phyloP scores from a whole-genome alignment of 2,329 filamentous ascomycete species.

The Cordyceps farinosa region DNA sequence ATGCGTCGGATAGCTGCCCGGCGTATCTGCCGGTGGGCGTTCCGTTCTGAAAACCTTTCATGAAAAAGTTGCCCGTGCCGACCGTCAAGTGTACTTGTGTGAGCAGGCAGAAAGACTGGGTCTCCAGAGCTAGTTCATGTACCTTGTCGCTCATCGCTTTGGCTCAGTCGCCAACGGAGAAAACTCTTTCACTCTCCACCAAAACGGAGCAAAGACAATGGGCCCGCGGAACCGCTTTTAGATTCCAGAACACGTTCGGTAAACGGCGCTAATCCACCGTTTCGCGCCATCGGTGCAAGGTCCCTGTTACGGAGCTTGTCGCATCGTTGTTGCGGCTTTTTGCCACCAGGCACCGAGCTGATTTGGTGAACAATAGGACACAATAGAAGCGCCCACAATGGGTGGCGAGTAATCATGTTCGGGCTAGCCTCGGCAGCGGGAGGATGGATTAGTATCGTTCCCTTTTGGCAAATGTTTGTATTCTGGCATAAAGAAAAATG shows the following conservation, averaged over 20 bases:
- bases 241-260: constrained; percentile 15
- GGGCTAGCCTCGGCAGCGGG: not conserved
- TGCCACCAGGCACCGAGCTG: not conserved
- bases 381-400: not conserved
- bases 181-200: constrained; percentile 14
- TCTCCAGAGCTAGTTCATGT: not conserved
- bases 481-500: not conserved
- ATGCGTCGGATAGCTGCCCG: not conserved
- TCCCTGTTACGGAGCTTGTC: not conserved
- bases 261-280: constrained; percentile 16
- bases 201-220: constrained; percentile 10
- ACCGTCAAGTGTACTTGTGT: not conserved
- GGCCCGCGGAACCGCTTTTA: constrained; percentile 7
- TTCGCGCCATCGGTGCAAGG: not conserved
- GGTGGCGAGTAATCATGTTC: not conserved
- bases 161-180: not conserved
- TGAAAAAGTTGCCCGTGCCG: not conserved
- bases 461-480: not conserved
- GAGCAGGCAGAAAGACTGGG: not conserved
- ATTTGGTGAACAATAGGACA: not conserved
- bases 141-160: not conserved
- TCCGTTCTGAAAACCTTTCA: constrained; percentile 7
- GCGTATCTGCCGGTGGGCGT: not conserved
- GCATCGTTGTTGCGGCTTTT: not conserved
- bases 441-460: not conserved